A percentile compares a stretch with the other conserved stretches of the same genome.
Evolutionary conservation across 1,139 yeast species (phyloP).

Genomic region (Blastobotrys serpentis): DNA sequence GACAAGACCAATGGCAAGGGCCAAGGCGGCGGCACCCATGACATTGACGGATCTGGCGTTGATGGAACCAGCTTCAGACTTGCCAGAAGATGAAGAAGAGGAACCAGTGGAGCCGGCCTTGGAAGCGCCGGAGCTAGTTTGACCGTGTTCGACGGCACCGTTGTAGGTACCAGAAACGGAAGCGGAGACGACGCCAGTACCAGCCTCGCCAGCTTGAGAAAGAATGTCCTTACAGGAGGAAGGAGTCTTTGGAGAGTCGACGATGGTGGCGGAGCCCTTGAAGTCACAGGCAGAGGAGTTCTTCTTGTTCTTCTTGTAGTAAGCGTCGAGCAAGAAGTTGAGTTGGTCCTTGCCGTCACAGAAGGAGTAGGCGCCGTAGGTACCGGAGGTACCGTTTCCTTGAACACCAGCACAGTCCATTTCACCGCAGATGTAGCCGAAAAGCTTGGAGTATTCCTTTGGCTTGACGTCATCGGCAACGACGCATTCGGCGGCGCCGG

Average conservation of each 20-base stretch:
- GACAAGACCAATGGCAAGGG: conserved; percentile 10
- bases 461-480: conserved; percentile 46
- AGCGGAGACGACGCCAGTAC: conserved; percentile 58
- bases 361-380: conserved; percentile 67
- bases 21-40: conserved; percentile 23
- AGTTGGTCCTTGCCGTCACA: conserved; percentile 61
- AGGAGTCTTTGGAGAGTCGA: conserved; percentile 63
- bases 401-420: conserved; percentile 51
- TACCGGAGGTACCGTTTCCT: conserved; percentile 58
- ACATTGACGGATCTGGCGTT: conserved; percentile 25
- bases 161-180: conserved; percentile 45
- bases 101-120: conserved; percentile 17
- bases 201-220: conserved; percentile 57
- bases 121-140: conserved; percentile 26
- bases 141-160: conserved; percentile 29
- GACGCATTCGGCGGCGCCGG: conserved; percentile 50
- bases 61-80: conserved; percentile 19
- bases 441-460: conserved; percentile 55
- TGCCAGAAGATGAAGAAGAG: conserved; percentile 3
- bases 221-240: conserved; percentile 56
- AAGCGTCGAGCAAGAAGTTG: conserved; percentile 59
- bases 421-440: conserved; percentile 49
- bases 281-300: conserved; percentile 64
- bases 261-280: conserved; percentile 68
- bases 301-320: conserved; percentile 45